Base-by-base conservation (phyloP, 2,329 filamentous ascomycete species). In the Cladorrhinum sp. region DNA sequence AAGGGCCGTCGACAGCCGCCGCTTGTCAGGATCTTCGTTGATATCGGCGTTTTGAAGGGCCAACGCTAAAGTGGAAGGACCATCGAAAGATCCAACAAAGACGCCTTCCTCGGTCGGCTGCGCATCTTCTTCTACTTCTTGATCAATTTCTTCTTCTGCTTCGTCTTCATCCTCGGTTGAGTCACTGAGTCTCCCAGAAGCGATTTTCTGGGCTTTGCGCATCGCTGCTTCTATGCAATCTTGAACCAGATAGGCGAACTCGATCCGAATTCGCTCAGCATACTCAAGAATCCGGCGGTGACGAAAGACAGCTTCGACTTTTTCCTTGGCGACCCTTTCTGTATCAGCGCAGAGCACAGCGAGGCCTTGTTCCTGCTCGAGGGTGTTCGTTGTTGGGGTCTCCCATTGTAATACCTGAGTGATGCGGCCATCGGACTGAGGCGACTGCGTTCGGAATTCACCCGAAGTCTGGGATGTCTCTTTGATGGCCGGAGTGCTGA, bases 361-460 rank as follows among this genome's bases (percentile, higher is more conserved):
- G 23, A 99, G 79, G 0, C 95, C 95, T 70, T 96, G 91, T 72
- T 98, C 94, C 72, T 97, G 92, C 64, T 99, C 95, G 16, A 96
- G 77, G 0, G 92, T 95, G 70, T 94, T 94, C 55, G 89, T 90
- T 69, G 91, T 93, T 0, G 95, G 95, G 4, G 94, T 96, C 71
- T 96, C 92, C 95, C 96, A 99, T 73, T 97, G 92, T 67, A 96
- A 75, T 5, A 99, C 93, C 74, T 99, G 95, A 1, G 91, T 90
- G 68, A 98, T 96, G 30, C 94, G 88, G 49, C 91, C 95, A 73
- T 99, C 95, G 0, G 96, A 99, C 71, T 97, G 91, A 0, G 95
- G 95, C 3, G 95, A 99, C 72, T 97, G 90, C 0, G 94, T 96
- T 52, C 94, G 87, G 64, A 98, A 87, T 64, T 96, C 92, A 54